Percentiles rank a stretch among this genome's conserved stretches.
phyloP scores from a whole-genome alignment of 2,329 filamentous ascomycete genomes.

The Trichophyton equinum region DNA sequence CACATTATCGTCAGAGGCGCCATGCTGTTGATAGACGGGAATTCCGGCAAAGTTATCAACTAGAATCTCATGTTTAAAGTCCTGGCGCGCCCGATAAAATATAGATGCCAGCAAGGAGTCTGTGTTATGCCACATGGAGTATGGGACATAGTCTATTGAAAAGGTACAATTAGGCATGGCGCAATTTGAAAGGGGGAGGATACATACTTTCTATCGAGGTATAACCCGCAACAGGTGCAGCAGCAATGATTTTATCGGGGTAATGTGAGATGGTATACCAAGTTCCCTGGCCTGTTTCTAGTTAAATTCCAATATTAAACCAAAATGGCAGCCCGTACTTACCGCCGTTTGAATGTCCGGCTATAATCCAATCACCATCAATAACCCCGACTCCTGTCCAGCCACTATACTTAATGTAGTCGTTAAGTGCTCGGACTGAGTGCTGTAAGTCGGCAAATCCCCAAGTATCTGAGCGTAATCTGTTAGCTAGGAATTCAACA shows the following conservation, averaged over 20 bases:
- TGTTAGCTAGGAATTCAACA: neutral
- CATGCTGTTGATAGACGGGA: conserved; percentile 45
- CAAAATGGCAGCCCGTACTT: conserved; percentile 6
- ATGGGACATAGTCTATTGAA: conserved; percentile 43
- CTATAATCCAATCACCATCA: conserved; percentile 39
- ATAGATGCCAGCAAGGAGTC: conserved; percentile 40
- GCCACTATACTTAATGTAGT: conserved; percentile 37
- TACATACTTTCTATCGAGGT: conserved; percentile 40
- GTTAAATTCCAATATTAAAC: conserved; percentile 4
- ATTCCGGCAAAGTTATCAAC: conserved; percentile 40
- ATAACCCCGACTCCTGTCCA: conserved; percentile 41
- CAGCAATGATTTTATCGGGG: conserved; percentile 45
- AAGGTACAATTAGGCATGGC: neutral
- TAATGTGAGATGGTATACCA: conserved; percentile 46
- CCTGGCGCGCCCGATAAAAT: conserved; percentile 38
- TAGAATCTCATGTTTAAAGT: conserved; percentile 45
- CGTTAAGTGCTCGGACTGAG: conserved; percentile 36
- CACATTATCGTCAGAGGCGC: conserved; percentile 45
- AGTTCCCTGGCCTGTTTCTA: conserved; percentile 38
- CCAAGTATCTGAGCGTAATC: conserved; percentile 34
- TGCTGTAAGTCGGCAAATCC: conserved; percentile 45
- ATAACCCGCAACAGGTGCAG: conserved; percentile 47
- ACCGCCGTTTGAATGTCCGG: conserved; percentile 49
- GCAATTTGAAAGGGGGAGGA: neutral
- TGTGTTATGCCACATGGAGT: conserved; percentile 42